Evolutionary conservation across 2,329 filamentous ascomycete species (phyloP), one percentile per base, ranked within the genome.

Genomic region (Colletotrichum filicis): DNA sequence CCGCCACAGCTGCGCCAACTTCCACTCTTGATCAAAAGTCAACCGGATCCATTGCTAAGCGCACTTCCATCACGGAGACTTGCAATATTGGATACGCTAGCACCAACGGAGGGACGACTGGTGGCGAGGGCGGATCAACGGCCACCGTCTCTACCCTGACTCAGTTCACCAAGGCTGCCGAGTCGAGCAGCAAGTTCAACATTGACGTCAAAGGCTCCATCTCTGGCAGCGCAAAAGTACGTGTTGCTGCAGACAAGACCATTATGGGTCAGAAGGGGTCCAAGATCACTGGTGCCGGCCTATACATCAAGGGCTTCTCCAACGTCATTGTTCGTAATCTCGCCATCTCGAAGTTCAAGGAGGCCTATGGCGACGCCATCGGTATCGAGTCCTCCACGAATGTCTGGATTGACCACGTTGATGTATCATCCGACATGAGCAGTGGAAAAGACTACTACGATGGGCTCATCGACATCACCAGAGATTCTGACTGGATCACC

Each of bases 371-470:
- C 30, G 91, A 92, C 76, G 89, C 88, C 66, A 87, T 92, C 74
- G 87, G 86, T 74, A 88, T 92, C 68, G 87, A 92, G 79, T 79
- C 78, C 7, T 86, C 87, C 60, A 88, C 79, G 66, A 91, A 92
- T 75, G 85, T 91, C 77, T 93, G 91, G 91, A 83, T 93, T 63
- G 92, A 93, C 82, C 91, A 93, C 83, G 85, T 86, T 79, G 91
- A 93, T 75, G 84, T 93, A n/a, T 90, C 87, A 5, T 90, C 89
- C 19, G 87, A 92, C 81, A 78, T 80, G 42, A 83, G 86, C 76
- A 84, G 89, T 78, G 90, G 87, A 83, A 93, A 93, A 83, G 91
- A 93, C 83, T 92, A 89, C 83, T 93, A 92, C 78, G 92, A 93
- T 71, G 91, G 92, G 35, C 87, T 93, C 1, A 82, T 91, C 59